Evolutionary conservation across 1,284 basidiomycete species (phyloP).

Genomic region (Laetiporus sulphureus): DNA sequence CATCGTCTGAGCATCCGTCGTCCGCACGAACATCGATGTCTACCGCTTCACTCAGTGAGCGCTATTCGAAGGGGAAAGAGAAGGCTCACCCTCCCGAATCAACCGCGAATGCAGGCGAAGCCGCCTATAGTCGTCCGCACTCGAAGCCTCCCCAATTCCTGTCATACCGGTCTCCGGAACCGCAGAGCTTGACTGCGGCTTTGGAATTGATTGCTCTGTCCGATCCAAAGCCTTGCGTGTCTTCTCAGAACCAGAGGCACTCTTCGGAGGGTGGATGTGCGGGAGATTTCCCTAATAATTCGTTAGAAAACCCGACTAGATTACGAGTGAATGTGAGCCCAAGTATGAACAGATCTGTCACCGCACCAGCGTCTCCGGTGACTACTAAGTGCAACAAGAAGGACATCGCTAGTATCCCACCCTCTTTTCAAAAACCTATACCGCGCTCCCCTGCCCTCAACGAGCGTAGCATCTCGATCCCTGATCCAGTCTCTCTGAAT

Average conservation of each 20-base stretch:
- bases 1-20: constrained; percentile 36
- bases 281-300: constrained; percentile 9
- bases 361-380: constrained; percentile 14
- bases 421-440: constrained; percentile 13
- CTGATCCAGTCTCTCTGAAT: constrained; percentile 17
- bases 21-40: constrained; percentile 18
- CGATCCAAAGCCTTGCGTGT: constrained; percentile 16
- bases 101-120: constrained; percentile 22
- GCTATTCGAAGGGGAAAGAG: constrained; percentile 4
- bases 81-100: constrained; percentile 20
- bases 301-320: constrained; percentile 12
- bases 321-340: constrained; percentile 17
- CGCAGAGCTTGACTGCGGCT: constrained; percentile 34
- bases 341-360: constrained; percentile 8
- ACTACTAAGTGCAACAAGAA: constrained; percentile 15
- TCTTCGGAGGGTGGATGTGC: constrained; percentile 13
- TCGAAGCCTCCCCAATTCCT: constrained; percentile 44
- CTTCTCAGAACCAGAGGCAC: constrained; percentile 9
- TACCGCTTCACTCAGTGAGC: constrained; percentile 11
- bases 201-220: constrained; percentile 29
- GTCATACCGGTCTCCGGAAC: constrained; percentile 24
- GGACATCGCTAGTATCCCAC: constrained; percentile 9
- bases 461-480: constrained; percentile 14
- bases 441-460: constrained; percentile 13
- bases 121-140: constrained; percentile 27